Base-by-base conservation (phyloP, 768 basidiomycete genomes). In the Suillus spraguei region DNA sequence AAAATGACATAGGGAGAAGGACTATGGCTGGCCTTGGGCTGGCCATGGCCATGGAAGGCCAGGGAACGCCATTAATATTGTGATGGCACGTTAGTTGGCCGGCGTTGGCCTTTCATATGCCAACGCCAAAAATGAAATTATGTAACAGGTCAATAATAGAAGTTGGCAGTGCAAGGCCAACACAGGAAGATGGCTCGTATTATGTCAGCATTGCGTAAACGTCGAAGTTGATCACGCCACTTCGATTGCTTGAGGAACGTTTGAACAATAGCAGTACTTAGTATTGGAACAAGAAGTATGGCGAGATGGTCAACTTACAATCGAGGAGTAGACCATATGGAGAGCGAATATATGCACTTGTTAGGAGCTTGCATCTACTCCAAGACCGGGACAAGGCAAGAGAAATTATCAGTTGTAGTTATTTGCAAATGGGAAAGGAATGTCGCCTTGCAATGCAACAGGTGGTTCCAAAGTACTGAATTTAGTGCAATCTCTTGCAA, bases 101-200 rank as follows among this genome's bases (percentile, higher is more conserved):
- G 56, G 56, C 56, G 24, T 32, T 53, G 52, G 52, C 33, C 6
- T 11, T 58, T 58, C 24, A 58, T 58, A 28, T 56, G 36, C 38
- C n/a, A n/a, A n/a, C n/a, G n/a, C n/a, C 53, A 11, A 14, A 13
- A 13, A n/a, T 49, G 24, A 24, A 16, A 17, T 16, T 49, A 32
- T 28, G 7, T 28, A n/a, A n/a, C n/a, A n/a, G n/a, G n/a, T n/a
- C n/a, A n/a, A n/a, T n/a, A n/a, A 58, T 22, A 22, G 6, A n/a
- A 14, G 14, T 39, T 38, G 36, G 38, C 38, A 28, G 36, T 39
- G 16, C 52, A 20, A 35, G 11, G 13, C 4, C 17, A 58, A 58
- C 39, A 58, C 39, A 58, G 56, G 24, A 58, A 39, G 38, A 36
- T 17, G 22, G 10, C 16, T 5, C 20, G n/a, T 20, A 42, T 42